Evolutionary conservation across 2,329 filamentous ascomycete genomes (phyloP).

Genomic region (Pseudocercospora pini-densiflorae): DNA sequence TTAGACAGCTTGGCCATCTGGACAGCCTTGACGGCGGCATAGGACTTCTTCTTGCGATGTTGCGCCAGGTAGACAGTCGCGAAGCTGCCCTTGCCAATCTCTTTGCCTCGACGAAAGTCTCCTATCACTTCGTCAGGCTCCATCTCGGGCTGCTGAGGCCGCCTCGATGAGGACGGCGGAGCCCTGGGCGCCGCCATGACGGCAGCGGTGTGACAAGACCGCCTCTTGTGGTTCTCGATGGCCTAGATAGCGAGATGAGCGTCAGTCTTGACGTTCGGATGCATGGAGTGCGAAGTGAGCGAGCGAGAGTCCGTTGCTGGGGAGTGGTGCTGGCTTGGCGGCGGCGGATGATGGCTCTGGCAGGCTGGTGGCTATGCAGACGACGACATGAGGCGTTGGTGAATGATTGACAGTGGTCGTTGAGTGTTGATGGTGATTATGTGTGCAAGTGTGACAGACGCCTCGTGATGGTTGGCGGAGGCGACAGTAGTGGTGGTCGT

Average conservation of each 20-base stretch:
- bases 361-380: slow-evolving; percentile 5
- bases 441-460: background rate
- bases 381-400: background rate
- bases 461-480: background rate
- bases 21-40: slow-evolving; percentile 96
- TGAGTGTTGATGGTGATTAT: background rate
- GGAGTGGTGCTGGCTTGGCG: slow-evolving; percentile 18
- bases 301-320: slow-evolving; percentile 14
- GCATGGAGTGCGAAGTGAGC: slow-evolving; percentile 22
- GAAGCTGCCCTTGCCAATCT: slow-evolving; percentile 98
- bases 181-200: slow-evolving; percentile 37
- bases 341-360: background rate
- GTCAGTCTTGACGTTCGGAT: slow-evolving; percentile 15
- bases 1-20: slow-evolving; percentile 88
- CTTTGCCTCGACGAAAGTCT: slow-evolving; percentile 79
- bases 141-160: slow-evolving; percentile 39
- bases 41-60: slow-evolving; percentile 69
- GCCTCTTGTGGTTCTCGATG: slow-evolving; percentile 20
- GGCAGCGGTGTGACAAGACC: slow-evolving; percentile 17
- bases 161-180: slow-evolving; percentile 38
- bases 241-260: slow-evolving; percentile 21
- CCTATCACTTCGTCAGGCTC: slow-evolving; percentile 61
- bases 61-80: slow-evolving; percentile 77
- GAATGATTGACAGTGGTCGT: background rate
- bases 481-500: background rate